These are phyloP conservation scores for Clavispora fructus DNA, from an alignment of 805 yeast genomes.

Conservation along the genomic window DNA sequence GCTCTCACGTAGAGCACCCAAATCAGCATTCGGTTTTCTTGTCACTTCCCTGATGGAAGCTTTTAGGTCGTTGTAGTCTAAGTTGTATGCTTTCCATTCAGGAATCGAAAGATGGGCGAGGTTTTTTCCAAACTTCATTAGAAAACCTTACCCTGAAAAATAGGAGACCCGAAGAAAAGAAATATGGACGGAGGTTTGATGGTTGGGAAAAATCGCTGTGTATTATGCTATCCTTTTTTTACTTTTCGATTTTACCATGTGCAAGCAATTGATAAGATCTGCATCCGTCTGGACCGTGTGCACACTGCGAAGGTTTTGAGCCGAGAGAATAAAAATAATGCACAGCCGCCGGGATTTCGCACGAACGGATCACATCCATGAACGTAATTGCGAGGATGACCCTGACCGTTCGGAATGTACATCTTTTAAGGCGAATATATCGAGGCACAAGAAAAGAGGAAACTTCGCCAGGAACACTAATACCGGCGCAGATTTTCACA, in stretches of 20 bases:
- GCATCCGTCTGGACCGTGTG: neutral
- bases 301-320: neutral
- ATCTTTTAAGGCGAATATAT: no score
- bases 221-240: neutral
- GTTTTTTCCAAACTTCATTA: slow-evolving; percentile 85
- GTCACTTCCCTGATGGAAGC: slow-evolving; percentile 58
- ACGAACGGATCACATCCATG: neutral
- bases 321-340: neutral
- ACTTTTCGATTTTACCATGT: neutral
- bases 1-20: slow-evolving; percentile 31
- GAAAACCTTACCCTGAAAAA: neutral
- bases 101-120: slow-evolving; percentile 71
- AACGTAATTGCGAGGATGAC: no score
- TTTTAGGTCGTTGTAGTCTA: slow-evolving; percentile 78
- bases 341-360: neutral
- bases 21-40: slow-evolving; percentile 14
- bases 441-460: no score
- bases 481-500: neutral
- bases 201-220: neutral
- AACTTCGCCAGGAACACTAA: neutral
- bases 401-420: no score
- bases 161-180: neutral
- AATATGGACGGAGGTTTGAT: neutral
- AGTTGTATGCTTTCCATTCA: slow-evolving; percentile 81
- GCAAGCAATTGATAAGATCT: neutral